Percentiles rank a stretch among this genome's conserved stretches.
Conservation (phyloP, 228 moss, liverwort and hornwort genomes). For the Sphagnum magellanicum region DNA sequence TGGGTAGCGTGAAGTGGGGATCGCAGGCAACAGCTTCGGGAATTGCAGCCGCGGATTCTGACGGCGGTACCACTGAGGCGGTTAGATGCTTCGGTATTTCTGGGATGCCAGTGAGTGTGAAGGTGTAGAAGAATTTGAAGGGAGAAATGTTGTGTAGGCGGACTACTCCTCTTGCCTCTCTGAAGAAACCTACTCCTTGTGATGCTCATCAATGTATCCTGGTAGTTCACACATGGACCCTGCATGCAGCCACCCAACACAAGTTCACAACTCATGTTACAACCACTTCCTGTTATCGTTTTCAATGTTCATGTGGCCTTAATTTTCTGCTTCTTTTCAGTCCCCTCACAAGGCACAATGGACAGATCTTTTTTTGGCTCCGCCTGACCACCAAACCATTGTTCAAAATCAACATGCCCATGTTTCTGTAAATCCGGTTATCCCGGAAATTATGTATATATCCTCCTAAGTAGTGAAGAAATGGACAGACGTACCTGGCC, state of each 20-base stretch:
- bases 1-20: conserved; percentile 30
- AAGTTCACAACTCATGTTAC: too few relatives aligned
- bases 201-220: conserved; percentile 36
- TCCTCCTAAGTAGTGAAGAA: too few relatives aligned
- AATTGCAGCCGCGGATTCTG: conserved; percentile 11
- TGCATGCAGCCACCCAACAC: conserved; percentile 3
- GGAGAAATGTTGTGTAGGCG: conserved; percentile 47
- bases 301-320: too few relatives aligned
- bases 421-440: too few relatives aligned
- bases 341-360: too few relatives aligned
- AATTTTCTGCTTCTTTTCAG: too few relatives aligned
- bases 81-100: conserved; percentile 32
- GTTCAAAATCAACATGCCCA: too few relatives aligned
- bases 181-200: conserved; percentile 41
- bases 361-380: too few relatives aligned
- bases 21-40: conserved; percentile 26
- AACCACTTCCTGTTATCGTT: too few relatives aligned
- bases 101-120: conserved; percentile 22
- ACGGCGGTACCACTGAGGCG: conserved; percentile 13
- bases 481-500: conserved; percentile 22
- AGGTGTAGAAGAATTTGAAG: conserved; percentile 60
- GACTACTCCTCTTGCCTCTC: conserved; percentile 39
- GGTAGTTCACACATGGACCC: conserved; percentile 35
- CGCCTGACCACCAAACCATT: too few relatives aligned
- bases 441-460: too few relatives aligned